Evolutionary conservation across 2,329 filamentous ascomycete species (phyloP).

Genomic region (Lasiodiplodia citricola): DNA sequence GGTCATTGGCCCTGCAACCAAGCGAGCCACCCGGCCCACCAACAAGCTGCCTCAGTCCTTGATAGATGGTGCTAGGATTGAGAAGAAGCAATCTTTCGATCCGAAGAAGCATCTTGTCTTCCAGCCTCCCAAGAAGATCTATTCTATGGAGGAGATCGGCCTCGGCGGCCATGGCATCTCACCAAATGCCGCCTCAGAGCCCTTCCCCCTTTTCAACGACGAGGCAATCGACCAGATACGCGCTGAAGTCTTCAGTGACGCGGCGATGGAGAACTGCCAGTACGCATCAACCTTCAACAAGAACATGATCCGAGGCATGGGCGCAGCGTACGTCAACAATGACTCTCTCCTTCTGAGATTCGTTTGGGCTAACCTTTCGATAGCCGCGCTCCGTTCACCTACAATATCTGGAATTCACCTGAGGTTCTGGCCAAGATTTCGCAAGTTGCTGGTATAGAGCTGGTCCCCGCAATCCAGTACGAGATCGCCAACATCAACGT

Average conservation of each 20-base stretch:
- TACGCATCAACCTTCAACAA: neutral
- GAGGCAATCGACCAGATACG: constrained; percentile 28
- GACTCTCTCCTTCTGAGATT: too few species aligned
- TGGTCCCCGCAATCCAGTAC: constrained; percentile 60
- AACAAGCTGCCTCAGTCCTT: constrained; percentile 4
- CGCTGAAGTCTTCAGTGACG: constrained; percentile 28
- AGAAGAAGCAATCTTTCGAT: constrained; percentile 5
- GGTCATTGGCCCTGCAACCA: neutral
- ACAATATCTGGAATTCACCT: constrained; percentile 49
- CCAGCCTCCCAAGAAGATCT: constrained; percentile 14
- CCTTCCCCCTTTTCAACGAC: constrained; percentile 29
- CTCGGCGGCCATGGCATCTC: constrained; percentile 5
- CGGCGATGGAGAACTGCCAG: constrained; percentile 27
- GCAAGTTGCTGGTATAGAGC: constrained; percentile 60
- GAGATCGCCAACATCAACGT: constrained; percentile 63
- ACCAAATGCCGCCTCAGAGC: constrained; percentile 27
- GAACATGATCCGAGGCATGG: constrained; percentile 6
- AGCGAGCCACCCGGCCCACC: constrained; percentile 2
- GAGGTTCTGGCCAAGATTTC: constrained; percentile 56
- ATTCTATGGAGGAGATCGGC: constrained; percentile 26
- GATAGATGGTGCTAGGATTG: neutral
- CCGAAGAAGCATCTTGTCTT: constrained; percentile 26
- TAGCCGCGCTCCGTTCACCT: constrained; percentile 29
- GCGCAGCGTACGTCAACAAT: neutral
- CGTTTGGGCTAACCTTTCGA: neutral